Conservation (phyloP, 805 yeast species). For the Schizosaccharomyces osmophilus region DNA sequence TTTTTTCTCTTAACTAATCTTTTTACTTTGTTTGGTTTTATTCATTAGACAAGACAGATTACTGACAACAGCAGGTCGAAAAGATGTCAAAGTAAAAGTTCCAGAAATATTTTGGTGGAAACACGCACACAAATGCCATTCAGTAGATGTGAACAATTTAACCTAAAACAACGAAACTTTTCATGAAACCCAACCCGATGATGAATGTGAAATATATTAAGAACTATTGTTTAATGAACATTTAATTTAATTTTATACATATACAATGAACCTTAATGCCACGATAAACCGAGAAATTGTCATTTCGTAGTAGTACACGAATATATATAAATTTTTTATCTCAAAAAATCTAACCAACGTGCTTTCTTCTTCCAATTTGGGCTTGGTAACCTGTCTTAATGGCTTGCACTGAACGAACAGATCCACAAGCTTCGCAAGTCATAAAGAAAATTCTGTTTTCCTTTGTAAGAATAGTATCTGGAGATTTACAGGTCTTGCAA, state of each 20-base stretch:
- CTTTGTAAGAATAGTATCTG: conserved; percentile 85
- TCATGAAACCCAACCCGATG: background rate
- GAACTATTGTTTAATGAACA: background rate
- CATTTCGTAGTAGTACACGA: too few relatives aligned
- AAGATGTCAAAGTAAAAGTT: background rate
- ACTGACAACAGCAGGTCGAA: background rate
- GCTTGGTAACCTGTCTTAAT: conserved; percentile 99
- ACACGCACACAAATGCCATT: background rate
- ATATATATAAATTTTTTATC: background rate
- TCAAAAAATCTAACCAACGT: conserved; percentile 1
- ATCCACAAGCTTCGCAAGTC: conserved; percentile 95
- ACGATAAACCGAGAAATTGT: too few relatives aligned
- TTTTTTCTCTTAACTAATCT: background rate
- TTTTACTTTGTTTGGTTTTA: background rate
- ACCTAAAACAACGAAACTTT: background rate
- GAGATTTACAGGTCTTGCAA: conserved; percentile 95
- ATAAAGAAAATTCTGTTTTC: conserved; percentile 94
- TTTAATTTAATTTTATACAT: too few relatives aligned
- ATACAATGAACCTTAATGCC: too few relatives aligned
- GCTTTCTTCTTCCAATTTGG: conserved; percentile 62
- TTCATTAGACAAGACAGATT: background rate
- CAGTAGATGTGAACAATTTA: background rate
- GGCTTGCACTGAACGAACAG: conserved; percentile 85
- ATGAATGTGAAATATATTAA: background rate
- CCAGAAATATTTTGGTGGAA: conserved; percentile 2